Conservation (phyloP, 352 stramenopile genomes). For the Elongisporangium senticosum region DNA sequence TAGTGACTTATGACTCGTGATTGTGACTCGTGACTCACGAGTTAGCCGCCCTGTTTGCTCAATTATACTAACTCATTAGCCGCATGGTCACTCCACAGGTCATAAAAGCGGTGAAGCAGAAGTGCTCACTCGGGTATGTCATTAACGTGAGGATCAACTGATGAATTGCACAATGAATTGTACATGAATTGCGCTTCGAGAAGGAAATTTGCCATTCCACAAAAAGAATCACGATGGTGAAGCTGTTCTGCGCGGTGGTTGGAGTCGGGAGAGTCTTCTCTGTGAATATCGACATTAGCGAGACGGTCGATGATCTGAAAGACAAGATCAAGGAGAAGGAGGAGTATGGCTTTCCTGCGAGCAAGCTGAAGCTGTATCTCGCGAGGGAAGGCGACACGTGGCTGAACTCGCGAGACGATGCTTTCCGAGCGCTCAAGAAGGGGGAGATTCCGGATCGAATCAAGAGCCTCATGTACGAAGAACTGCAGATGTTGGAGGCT, state of each 20-base stretch:
- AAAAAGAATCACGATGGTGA: slow-evolving; percentile 14
- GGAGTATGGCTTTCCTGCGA: slow-evolving; percentile 8
- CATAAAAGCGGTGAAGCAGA: too few species aligned
- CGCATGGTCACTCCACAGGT: too few species aligned
- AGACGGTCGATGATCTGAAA: slow-evolving; percentile 22
- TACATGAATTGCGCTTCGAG: slow-evolving; percentile 3
- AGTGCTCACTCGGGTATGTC: too few species aligned
- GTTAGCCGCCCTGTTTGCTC: too few species aligned
- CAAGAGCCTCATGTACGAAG: slow-evolving; percentile 15
- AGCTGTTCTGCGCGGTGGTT: slow-evolving; percentile 19
- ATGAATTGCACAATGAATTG: too few species aligned
- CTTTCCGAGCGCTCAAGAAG: too few species aligned
- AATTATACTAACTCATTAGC: too few species aligned
- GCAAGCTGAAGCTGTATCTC: slow-evolving; percentile 22
- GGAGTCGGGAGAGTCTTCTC: slow-evolving; percentile 15
- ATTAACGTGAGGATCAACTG: too few species aligned
- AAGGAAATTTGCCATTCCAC: slow-evolving; percentile 8
- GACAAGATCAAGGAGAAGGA: slow-evolving; percentile 23
- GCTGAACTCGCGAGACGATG: slow-evolving; percentile 14
- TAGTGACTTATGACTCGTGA: too few species aligned
- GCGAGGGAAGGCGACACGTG: slow-evolving; percentile 12
- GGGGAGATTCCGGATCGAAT: slow-evolving; percentile 10
- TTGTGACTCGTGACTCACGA: too few species aligned
- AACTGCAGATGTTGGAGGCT: slow-evolving; percentile 7
- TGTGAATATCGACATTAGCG: slow-evolving; percentile 13